Conservation (phyloP, 768 basidiomycete genomes). For the Leccinellum rugosiceps region DNA sequence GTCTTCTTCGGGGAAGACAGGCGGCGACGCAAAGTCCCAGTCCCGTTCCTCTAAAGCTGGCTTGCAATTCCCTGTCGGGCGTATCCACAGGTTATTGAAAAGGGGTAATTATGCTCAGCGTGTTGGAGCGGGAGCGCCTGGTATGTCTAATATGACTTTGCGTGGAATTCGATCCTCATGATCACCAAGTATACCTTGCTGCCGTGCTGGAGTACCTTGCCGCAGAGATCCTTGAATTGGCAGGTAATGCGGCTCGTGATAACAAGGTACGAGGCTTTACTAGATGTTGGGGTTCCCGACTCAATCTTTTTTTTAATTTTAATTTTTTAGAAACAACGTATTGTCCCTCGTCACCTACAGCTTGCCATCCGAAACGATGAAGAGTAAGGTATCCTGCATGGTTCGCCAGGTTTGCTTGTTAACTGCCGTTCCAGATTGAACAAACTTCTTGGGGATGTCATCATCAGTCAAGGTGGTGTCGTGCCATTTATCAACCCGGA, state of each 20-base stretch:
- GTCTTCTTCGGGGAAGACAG: constrained; percentile 43
- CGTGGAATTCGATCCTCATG: neutral
- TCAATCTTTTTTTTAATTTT: neutral
- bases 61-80: constrained; percentile 75
- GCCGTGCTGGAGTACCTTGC: constrained; percentile 85
- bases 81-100: constrained; percentile 78
- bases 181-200: constrained; percentile 65
- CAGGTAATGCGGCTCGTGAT: constrained; percentile 75
- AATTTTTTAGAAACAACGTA: constrained; percentile 60
- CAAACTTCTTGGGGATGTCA: constrained; percentile 56
- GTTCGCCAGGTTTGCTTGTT: neutral
- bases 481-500: constrained; percentile 60
- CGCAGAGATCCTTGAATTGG: constrained; percentile 84
- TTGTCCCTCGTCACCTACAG: constrained; percentile 75
- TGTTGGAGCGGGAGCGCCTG: constrained; percentile 66
- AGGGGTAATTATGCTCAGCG: constrained; percentile 70
- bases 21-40: constrained; percentile 53
- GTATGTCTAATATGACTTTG: constrained; percentile 31
- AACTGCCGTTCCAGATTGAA: constrained; percentile 39
- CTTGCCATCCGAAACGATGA: constrained; percentile 77
- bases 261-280: constrained; percentile 44
- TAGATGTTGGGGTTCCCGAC: neutral
- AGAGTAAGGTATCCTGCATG: constrained; percentile 41
- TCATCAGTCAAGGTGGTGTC: constrained; percentile 78
- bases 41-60: constrained; percentile 67